Evolutionary conservation across 2,329 filamentous ascomycete genomes (phyloP).

Genomic region (Talaromyces sp.): DNA sequence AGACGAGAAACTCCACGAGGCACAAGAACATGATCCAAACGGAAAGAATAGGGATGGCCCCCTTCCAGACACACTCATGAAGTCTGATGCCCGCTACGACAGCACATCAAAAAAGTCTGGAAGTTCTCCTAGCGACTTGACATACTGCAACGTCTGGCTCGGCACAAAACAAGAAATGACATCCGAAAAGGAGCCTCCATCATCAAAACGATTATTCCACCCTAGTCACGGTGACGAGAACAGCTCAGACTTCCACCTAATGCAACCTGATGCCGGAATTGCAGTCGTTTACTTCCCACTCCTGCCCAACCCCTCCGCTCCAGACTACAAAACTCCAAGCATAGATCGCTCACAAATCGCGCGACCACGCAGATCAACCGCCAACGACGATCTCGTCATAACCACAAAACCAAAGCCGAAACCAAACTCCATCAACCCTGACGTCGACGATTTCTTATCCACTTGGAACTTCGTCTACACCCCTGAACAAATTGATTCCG

Average conservation of each 20-base stretch:
- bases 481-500: constrained; percentile 80
- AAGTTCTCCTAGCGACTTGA: constrained; percentile 55
- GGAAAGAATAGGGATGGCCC: neutral
- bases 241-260: constrained; percentile 65
- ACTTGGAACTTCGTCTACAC: constrained; percentile 99
- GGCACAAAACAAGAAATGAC: constrained; percentile 74
- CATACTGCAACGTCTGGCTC: constrained; percentile 94
- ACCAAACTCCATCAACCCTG: constrained; percentile 72
- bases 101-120: neutral
- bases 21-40: constrained; percentile 34
- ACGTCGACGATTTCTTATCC: constrained; percentile 77
- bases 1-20: constrained; percentile 61
- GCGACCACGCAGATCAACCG: constrained; percentile 22
- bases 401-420: constrained; percentile 39
- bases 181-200: constrained; percentile 52
- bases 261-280: constrained; percentile 76
- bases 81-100: constrained; percentile 30
- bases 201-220: constrained; percentile 49
- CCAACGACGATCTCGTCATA: neutral
- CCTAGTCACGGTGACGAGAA: constrained; percentile 54
- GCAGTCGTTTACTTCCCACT: constrained; percentile 89
- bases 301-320: constrained; percentile 64
- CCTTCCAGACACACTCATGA: constrained; percentile 21
- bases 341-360: constrained; percentile 22
- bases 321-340: constrained; percentile 27